phyloP scores from a whole-genome alignment of 2,329 filamentous ascomycete species.

The Blastomyces parvus region DNA sequence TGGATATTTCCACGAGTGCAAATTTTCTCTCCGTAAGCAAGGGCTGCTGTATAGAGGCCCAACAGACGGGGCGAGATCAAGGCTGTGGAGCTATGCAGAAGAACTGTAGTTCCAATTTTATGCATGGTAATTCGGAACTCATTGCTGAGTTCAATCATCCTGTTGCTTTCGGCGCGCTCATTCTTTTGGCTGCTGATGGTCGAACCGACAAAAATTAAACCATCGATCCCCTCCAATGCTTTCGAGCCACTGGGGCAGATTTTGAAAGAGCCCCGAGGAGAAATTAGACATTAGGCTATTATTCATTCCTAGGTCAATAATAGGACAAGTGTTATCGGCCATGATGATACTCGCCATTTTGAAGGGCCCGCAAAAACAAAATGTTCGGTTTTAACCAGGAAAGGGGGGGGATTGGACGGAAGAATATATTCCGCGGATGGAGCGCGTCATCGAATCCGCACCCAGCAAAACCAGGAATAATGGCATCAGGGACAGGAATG shows the following conservation, averaged over 20 bases:
- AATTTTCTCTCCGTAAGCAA: not conserved
- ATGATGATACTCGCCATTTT: not conserved
- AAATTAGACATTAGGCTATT: not conserved
- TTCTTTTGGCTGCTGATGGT: not conserved
- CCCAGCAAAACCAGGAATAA: not conserved
- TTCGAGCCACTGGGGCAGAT: not conserved
- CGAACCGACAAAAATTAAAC: not conserved
- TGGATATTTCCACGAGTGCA: not conserved
- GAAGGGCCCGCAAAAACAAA: not conserved
- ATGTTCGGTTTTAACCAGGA: not conserved
- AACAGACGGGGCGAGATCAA: not conserved
- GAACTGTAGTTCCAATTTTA: not conserved
- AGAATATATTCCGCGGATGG: not conserved
- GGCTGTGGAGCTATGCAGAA: not conserved
- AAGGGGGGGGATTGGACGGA: not conserved
- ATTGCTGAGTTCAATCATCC: not conserved
- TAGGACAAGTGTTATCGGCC: not conserved
- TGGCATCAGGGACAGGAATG: not conserved
- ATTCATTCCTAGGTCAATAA: not conserved
- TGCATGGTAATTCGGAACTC: not conserved
- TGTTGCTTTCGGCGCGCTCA: not conserved
- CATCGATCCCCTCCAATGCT: not conserved
- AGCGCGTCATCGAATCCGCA: not conserved
- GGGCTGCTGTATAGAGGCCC: constrained; percentile 2
- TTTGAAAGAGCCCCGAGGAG: not conserved